A percentile compares a stretch with the other conserved stretches of the same genome.
Conservation (phyloP, 768 basidiomycete species). For the Pleurotus cornucopiae region DNA sequence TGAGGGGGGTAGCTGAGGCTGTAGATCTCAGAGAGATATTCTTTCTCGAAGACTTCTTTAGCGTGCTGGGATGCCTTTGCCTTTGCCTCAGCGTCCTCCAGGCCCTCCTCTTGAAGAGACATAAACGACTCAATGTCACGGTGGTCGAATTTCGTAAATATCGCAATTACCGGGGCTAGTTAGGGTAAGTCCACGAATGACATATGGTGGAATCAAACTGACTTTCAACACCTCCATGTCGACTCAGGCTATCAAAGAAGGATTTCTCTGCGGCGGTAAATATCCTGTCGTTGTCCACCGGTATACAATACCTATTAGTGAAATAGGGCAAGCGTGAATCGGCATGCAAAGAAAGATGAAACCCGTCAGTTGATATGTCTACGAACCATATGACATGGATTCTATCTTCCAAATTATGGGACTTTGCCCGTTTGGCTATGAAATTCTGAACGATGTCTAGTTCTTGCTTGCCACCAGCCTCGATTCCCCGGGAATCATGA, state of each 20-base stretch:
- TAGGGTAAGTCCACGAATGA: background rate
- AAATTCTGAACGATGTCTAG: slow-evolving; percentile 11
- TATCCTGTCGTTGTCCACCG: background rate
- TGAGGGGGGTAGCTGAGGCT: background rate
- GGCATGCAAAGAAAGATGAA: too few species aligned
- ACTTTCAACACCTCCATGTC: too few species aligned
- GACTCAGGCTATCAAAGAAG: background rate
- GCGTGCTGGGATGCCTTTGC: background rate
- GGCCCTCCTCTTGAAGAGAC: background rate
- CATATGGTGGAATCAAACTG: background rate
- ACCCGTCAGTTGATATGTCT: background rate
- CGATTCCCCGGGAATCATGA: slow-evolving; percentile 20
- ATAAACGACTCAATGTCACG: background rate
- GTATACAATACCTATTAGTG: background rate
- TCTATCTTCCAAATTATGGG: slow-evolving; percentile 5
- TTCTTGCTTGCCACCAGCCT: slow-evolving; percentile 14
- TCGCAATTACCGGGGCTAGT: slow-evolving; percentile 1
- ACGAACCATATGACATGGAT: slow-evolving; percentile 16
- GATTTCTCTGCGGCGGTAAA: background rate
- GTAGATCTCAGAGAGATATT: background rate
- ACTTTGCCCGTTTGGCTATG: slow-evolving; percentile 7
- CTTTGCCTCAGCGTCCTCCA: background rate
- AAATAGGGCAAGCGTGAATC: background rate
- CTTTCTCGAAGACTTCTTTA: background rate
- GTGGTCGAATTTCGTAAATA: slow-evolving; percentile 5